Conservation (phyloP, 1,284 basidiomycete species). For the Trametes pubescens region DNA sequence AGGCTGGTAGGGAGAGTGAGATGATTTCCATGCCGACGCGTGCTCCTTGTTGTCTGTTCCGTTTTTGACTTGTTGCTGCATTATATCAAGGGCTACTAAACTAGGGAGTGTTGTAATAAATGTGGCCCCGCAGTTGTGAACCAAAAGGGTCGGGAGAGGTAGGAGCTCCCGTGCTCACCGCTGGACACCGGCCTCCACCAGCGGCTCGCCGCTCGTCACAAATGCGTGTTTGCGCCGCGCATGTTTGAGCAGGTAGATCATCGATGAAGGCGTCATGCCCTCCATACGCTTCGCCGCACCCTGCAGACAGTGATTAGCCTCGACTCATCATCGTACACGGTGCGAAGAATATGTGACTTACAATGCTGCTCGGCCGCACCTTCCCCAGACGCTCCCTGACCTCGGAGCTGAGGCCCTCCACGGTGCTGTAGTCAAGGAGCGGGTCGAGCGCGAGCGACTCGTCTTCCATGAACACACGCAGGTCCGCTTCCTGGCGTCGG, state of each 20-base stretch:
- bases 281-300: slow-evolving; percentile 89
- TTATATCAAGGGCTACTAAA: no score
- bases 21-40: no score
- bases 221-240: slow-evolving; percentile 54
- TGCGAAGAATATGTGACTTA: slow-evolving; percentile 47
- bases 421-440: slow-evolving; percentile 69
- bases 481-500: slow-evolving; percentile 74
- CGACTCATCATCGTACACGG: not conserved
- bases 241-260: slow-evolving; percentile 70
- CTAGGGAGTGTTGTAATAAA: not conserved
- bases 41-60: not conserved
- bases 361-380: slow-evolving; percentile 75
- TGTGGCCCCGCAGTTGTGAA: not conserved
- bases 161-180: not conserved
- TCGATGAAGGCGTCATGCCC: slow-evolving; percentile 82
- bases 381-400: slow-evolving; percentile 70
- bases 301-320: slow-evolving; percentile 47
- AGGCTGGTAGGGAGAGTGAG: not conserved
- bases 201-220: not conserved
- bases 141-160: not conserved
- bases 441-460: slow-evolving; percentile 78
- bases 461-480: slow-evolving; percentile 81
- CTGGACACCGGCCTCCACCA: not conserved
- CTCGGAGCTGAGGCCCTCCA: slow-evolving; percentile 80
- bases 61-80: no score